phyloP scores from a whole-genome alignment of 1,284 basidiomycete genomes.

The Somion occarium region DNA sequence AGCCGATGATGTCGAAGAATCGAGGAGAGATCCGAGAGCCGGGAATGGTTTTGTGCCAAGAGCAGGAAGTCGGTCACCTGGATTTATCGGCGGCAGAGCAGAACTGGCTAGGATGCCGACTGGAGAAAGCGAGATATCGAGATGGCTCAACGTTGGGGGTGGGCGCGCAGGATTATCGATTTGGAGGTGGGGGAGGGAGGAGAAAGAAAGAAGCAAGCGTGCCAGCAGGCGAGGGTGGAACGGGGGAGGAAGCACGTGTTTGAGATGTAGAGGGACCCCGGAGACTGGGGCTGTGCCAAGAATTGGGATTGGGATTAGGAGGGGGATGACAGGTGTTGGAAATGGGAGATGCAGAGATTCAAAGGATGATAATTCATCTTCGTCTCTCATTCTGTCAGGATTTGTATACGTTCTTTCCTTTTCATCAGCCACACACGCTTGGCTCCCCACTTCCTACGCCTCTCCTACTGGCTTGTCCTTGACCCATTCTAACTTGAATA shows the following conservation, averaged over 20 bases:
- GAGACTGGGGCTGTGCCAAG: too few relatives aligned
- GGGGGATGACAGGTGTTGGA: neutral
- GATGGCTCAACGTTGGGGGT: too few relatives aligned
- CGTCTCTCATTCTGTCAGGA: too few relatives aligned
- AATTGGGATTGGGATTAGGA: neutral
- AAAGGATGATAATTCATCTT: too few relatives aligned
- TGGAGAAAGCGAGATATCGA: too few relatives aligned
- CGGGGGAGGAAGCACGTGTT: neutral
- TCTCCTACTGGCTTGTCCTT: neutral
- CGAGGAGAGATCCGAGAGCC: conserved; percentile 1
- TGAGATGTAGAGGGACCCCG: too few relatives aligned
- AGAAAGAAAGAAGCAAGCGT: neutral
- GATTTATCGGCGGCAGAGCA: too few relatives aligned
- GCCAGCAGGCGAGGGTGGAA: neutral
- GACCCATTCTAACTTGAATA: neutral
- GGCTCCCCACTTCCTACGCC: neutral
- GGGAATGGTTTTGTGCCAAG: neutral
- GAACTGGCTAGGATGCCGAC: too few relatives aligned
- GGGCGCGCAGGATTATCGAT: neutral
- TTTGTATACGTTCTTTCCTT: too few relatives aligned
- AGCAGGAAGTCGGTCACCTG: too few relatives aligned
- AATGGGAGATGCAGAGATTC: neutral
- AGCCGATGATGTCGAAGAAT: too few relatives aligned
- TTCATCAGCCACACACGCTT: neutral
- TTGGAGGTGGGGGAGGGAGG: neutral